Evolutionary conservation across 768 basidiomycete genomes (phyloP), one percentile per base, ranked within the genome.

Genomic region (Rhizopogon vinicolor): DNA sequence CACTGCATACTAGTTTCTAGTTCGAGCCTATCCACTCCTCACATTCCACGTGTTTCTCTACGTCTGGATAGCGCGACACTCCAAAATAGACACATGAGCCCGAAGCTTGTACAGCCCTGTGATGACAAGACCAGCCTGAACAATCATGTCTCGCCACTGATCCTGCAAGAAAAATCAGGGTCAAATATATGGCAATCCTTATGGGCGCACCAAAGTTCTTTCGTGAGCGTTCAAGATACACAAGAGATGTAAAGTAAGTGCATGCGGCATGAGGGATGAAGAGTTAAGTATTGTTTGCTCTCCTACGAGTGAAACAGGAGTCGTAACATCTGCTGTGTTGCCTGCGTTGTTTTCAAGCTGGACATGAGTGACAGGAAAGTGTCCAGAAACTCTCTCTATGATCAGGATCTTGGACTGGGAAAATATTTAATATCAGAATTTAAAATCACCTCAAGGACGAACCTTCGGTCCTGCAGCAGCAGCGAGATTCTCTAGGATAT

Each of bases 381-480:
- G 29, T 14, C 41, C 44, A 22, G 41, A 28, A 16, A 53, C 18
- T 28, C 41, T 45, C 33, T 53, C 52, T 9, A 53, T 53, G 41
- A 53, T 49, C 25, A 53, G 44, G 41, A 53, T 53, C 29, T 44
- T 53, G 13, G 41, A 53, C 52, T 53, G 9, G 5, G 33, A 31
- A 35, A n/a, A 33, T 7, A 33, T 33, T 48, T 5, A 33, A 25
- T 2, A 5, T 53, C 18, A 28, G n/a, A 10, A 53, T 13, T 28
- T 22, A 35, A 51, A 29, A 7, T 22, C n/a, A 22, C 14, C 2
- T n/a, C 37, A 13, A 28, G 7, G 7, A 25, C 51, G 37, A 51
- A 51, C 51, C 51, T 51, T 46, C 28, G 52, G 29, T 43, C 52
- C 52, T 31, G 52, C 52, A 1, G 43, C 44, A 35, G 25, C 52